Conservation (phyloP, 352 stramenopile species). For the Phytopythium boreale region DNA sequence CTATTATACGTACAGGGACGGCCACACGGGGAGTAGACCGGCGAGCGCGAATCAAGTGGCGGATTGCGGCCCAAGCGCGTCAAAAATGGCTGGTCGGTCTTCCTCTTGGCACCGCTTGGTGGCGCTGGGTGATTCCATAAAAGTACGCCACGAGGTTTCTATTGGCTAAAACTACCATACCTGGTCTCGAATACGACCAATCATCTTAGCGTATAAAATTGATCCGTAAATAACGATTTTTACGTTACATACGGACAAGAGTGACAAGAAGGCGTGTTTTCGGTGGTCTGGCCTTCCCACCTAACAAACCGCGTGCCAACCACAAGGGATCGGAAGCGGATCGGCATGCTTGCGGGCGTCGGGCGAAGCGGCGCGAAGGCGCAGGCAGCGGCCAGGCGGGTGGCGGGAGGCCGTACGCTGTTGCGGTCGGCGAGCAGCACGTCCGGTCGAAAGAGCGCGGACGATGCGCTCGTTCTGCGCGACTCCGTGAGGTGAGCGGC, state of each 20-base stretch:
- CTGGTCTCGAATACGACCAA: not conserved
- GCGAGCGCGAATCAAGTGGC: not conserved
- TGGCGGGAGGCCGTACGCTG: slow-evolving; percentile 12
- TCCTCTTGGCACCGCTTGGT: slow-evolving; percentile 4
- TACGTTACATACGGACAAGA: not conserved
- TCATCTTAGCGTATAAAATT: not conserved
- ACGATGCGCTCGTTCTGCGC: slow-evolving; percentile 28
- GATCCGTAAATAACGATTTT: not conserved
- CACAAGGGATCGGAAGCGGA: not conserved
- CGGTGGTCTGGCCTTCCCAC: slow-evolving; percentile 1
- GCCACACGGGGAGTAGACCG: not conserved
- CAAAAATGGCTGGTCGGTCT: slow-evolving; percentile 10
- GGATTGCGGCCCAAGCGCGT: not conserved
- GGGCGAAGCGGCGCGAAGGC: not conserved
- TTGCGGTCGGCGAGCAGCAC: slow-evolving; percentile 1
- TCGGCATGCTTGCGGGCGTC: not conserved
- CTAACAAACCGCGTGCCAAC: not conserved
- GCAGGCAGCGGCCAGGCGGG: slow-evolving; percentile 11
- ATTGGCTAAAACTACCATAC: slow-evolving; percentile 25
- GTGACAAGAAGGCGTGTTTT: not conserved
- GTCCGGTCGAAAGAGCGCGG: slow-evolving; percentile 1
- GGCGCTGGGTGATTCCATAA: not conserved
- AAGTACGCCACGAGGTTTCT: slow-evolving; percentile 12
- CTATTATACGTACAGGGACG: not conserved
- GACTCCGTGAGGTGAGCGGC: slow-evolving; percentile 39